phyloP scores from a whole-genome alignment of 768 basidiomycete genomes.

The Coprinopsis cinerea region DNA sequence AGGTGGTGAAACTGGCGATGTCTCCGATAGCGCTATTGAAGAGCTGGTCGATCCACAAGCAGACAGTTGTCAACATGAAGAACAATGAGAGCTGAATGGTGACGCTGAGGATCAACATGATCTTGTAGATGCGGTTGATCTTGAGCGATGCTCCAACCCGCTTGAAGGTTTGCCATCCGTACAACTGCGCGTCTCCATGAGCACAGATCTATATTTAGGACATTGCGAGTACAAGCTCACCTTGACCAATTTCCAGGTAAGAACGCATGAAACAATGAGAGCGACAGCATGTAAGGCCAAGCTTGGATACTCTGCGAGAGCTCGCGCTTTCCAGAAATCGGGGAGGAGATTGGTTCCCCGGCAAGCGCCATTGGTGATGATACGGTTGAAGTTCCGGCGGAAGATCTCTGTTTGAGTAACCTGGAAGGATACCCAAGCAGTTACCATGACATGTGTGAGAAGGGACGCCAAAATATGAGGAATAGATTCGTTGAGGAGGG shows the following conservation, averaged over 20 bases:
- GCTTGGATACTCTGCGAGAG: conserved; percentile 56
- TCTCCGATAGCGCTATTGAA: conserved; percentile 60
- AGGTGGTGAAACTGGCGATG: conserved; percentile 33
- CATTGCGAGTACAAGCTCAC: conserved; percentile 29
- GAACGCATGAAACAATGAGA: conserved; percentile 51
- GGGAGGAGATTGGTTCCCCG: conserved; percentile 41
- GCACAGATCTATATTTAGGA: neutral
- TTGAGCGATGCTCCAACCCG: conserved; percentile 70
- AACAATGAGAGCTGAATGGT: conserved; percentile 72
- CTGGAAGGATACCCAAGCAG: conserved; percentile 68
- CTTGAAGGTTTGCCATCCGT: conserved; percentile 88
- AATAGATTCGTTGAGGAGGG: conserved; percentile 70
- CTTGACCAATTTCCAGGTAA: conserved; percentile 74
- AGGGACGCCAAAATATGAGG: conserved; percentile 74
- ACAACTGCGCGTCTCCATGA: conserved; percentile 36
- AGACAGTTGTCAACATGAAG: conserved; percentile 66
- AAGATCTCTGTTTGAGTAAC: conserved; percentile 56
- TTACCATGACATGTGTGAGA: conserved; percentile 67
- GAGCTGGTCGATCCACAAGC: conserved; percentile 74
- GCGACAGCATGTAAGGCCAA: conserved; percentile 57
- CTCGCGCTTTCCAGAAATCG: conserved; percentile 58
- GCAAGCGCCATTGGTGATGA: conserved; percentile 66
- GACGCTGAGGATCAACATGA: conserved; percentile 65
- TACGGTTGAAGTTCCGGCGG: conserved; percentile 44
- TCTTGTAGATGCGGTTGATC: conserved; percentile 72